Conservation (phyloP, 2,329 filamentous ascomycete species). For the Alternaria angustiovoidea region DNA sequence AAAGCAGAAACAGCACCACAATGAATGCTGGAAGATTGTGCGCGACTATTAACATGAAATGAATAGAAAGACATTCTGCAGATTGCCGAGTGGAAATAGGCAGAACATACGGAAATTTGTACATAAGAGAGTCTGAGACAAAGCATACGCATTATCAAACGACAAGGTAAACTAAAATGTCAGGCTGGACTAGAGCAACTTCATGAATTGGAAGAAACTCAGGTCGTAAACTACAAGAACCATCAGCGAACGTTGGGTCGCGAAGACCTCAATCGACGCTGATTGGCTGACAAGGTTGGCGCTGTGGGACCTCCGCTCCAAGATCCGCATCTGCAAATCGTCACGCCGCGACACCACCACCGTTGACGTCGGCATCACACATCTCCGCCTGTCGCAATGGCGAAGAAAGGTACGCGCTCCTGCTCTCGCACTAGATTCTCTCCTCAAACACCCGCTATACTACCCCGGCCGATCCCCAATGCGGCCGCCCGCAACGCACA, state of each 20-base stretch:
- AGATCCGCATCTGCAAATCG: conserved; percentile 30
- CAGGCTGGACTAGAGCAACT: neutral
- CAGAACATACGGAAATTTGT: neutral
- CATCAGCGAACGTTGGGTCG: neutral
- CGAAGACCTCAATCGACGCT: conserved; percentile 17
- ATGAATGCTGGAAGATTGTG: neutral
- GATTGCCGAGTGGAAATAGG: neutral
- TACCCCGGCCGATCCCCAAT: neutral
- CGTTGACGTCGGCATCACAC: conserved; percentile 22
- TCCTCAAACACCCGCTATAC: too few relatives aligned
- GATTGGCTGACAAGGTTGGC: conserved; percentile 24
- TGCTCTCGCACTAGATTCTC: neutral
- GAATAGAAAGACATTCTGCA: neutral
- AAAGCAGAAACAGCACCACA: neutral
- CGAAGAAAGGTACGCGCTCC: conserved; percentile 44
- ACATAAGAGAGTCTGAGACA: neutral
- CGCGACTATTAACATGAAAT: neutral
- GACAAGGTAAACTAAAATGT: neutral
- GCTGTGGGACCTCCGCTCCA: conserved; percentile 31
- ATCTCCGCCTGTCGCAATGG: conserved; percentile 36
- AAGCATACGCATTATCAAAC: rapidly evolving
- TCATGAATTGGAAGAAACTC: neutral
- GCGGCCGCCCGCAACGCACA: neutral
- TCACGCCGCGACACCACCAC: conserved; percentile 22
- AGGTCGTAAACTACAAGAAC: neutral